phyloP scores from a whole-genome alignment of 305 asterid species.

The Euphrasia arctica region DNA sequence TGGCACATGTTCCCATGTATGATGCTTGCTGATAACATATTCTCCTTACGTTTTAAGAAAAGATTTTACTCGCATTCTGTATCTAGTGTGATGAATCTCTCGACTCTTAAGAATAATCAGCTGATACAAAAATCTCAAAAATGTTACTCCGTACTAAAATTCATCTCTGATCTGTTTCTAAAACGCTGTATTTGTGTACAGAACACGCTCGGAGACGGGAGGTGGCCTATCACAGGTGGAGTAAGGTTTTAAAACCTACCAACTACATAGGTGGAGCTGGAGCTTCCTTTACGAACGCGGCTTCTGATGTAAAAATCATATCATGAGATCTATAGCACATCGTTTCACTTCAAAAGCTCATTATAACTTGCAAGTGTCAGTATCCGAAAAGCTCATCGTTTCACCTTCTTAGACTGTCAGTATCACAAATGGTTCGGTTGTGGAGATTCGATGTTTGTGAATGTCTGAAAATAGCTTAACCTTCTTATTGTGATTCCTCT shows the following conservation, averaged over 20 bases:
- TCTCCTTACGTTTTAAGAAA: neutral
- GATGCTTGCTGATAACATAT: neutral
- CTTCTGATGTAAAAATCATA: constrained; percentile 23
- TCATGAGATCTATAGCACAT: constrained; percentile 19
- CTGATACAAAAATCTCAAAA: constrained; percentile 7
- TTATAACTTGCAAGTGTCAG: no score
- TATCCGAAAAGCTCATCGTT: no score
- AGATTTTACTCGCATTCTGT: neutral
- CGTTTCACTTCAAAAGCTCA: constrained; percentile 14
- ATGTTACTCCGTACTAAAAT: neutral
- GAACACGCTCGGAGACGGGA: constrained; percentile 73
- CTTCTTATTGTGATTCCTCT: neutral
- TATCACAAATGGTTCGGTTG: neutral
- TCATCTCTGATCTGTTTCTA: neutral
- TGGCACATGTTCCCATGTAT: neutral
- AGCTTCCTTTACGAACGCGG: constrained; percentile 20
- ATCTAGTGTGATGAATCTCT: neutral
- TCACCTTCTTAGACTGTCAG: constrained; percentile 8
- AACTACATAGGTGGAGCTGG: constrained; percentile 13
- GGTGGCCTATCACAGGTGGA: constrained; percentile 81
- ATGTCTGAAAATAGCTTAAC: constrained; percentile 7
- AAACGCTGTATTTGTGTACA: constrained; percentile 37
- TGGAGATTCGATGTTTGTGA: neutral
- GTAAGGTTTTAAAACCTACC: constrained; percentile 26
- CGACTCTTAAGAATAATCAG: neutral